Percentiles rank a stretch among this genome's conserved stretches.
Evolutionary conservation across 306 rosid genomes (phyloP).

Genomic region (Quillaja saponaria): DNA sequence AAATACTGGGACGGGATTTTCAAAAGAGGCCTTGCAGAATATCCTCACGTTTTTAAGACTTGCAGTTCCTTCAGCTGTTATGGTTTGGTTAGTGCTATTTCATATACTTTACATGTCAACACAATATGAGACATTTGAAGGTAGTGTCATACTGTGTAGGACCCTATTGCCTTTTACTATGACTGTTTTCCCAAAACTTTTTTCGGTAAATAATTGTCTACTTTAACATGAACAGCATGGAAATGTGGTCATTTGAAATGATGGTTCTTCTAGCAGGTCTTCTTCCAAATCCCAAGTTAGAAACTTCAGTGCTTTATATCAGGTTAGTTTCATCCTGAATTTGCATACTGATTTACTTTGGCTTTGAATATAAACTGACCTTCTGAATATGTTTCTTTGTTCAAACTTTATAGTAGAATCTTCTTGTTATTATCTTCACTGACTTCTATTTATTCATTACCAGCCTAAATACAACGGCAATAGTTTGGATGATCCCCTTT

Average conservation of each 20-base stretch:
- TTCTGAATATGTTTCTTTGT: too few species aligned
- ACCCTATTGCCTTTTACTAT: neutral
- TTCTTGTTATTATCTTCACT: neutral
- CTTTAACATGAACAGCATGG: too few species aligned
- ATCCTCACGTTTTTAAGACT: constrained; percentile 52
- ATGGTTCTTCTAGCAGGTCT: constrained; percentile 65
- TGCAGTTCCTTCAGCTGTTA: constrained; percentile 77
- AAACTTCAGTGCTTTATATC: constrained; percentile 67
- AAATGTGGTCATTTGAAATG: constrained; percentile 66
- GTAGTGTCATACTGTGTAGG: too few species aligned
- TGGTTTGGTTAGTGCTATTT: constrained; percentile 62
- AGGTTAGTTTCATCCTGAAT: constrained; percentile 40
- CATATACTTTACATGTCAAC: too few species aligned
- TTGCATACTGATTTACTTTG: neutral
- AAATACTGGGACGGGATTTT: constrained; percentile 62
- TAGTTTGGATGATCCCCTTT: constrained; percentile 72
- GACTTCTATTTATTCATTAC: neutral
- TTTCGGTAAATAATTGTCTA: too few species aligned
- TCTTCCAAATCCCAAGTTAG: constrained; percentile 64
- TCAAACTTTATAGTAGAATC: too few species aligned
- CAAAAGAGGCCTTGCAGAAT: constrained; percentile 52
- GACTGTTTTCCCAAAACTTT: too few species aligned
- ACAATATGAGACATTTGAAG: too few species aligned
- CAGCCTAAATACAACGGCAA: constrained; percentile 65
- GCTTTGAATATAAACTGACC: too few species aligned